These are phyloP conservation scores for Wallacemonas collosoma DNA, from an alignment of 208 protist genomes.

Conservation along the genomic window DNA sequence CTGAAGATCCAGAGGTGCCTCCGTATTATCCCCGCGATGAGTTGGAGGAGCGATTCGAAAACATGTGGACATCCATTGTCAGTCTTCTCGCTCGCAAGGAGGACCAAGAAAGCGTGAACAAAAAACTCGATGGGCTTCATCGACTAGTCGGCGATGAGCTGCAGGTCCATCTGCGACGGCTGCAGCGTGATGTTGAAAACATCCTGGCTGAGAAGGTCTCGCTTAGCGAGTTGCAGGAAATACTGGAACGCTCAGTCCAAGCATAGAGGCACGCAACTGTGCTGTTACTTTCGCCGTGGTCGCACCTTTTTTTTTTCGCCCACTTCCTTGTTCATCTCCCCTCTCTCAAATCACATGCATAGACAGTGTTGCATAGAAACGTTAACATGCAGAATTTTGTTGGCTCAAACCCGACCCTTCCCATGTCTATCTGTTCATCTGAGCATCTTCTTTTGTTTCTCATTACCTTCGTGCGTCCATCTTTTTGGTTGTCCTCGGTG, in stretches of 20 bases:
- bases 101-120: conserved; percentile 55
- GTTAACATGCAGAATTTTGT: too few species aligned
- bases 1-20: neutral
- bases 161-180: conserved; percentile 31
- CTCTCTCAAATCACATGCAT: too few species aligned
- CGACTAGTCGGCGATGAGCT: conserved; percentile 44
- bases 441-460: too few species aligned
- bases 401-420: too few species aligned
- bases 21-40: conserved; percentile 39
- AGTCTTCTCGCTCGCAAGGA: conserved; percentile 69
- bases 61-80: conserved; percentile 68
- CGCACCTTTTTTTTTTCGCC: conserved; percentile 4
- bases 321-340: too few species aligned
- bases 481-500: too few species aligned
- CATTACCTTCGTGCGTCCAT: too few species aligned
- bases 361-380: too few species aligned
- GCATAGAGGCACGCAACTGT: neutral
- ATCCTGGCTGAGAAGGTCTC: conserved; percentile 59
- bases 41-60: conserved; percentile 76
- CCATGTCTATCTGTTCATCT: too few species aligned
- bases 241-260: conserved; percentile 34
- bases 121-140: conserved; percentile 58
- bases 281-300: neutral
- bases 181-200: conserved; percentile 40
- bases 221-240: conserved; percentile 54